phyloP scores from a whole-genome alignment of 441 rosid genomes.

The Eruca vesicaria region DNA sequence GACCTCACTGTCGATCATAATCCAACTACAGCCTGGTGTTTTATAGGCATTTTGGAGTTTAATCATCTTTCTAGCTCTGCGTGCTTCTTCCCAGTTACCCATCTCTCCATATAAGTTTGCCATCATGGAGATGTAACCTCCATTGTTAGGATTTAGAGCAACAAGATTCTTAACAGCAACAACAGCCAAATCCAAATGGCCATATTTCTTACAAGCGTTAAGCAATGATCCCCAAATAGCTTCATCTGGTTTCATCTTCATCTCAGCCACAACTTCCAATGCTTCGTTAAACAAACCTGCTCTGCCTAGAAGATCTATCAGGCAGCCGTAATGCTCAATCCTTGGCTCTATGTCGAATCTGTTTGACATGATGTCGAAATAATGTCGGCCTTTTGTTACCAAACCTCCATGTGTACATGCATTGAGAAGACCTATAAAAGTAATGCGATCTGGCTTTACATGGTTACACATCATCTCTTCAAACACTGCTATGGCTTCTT shows the following conservation, averaged over 20 bases:
- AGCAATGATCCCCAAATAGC: conserved; percentile 68
- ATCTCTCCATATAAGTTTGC: conserved; percentile 71
- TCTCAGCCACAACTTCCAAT: conserved; percentile 36
- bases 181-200: conserved; percentile 59
- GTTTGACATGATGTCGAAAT: conserved; percentile 48
- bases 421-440: conserved; percentile 61
- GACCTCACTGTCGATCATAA: conserved; percentile 61
- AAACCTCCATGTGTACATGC: conserved; percentile 69
- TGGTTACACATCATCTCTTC: conserved; percentile 46
- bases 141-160: conserved; percentile 65
- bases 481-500: conserved; percentile 45
- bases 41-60: conserved; percentile 59
- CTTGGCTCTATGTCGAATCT: conserved; percentile 45
- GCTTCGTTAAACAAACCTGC: conserved; percentile 62
- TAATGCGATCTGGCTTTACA: conserved; percentile 46
- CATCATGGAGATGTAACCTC: conserved; percentile 69
- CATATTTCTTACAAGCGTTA: conserved; percentile 54
- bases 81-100: conserved; percentile 77
- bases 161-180: conserved; percentile 58
- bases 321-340: conserved; percentile 66
- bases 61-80: conserved; percentile 59
- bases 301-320: conserved; percentile 66
- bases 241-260: conserved; percentile 66
- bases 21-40: conserved; percentile 91
- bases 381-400: conserved; percentile 47